Base-by-base conservation (phyloP, 2,329 filamentous ascomycete genomes). In the Colletotrichum sp. region DNA sequence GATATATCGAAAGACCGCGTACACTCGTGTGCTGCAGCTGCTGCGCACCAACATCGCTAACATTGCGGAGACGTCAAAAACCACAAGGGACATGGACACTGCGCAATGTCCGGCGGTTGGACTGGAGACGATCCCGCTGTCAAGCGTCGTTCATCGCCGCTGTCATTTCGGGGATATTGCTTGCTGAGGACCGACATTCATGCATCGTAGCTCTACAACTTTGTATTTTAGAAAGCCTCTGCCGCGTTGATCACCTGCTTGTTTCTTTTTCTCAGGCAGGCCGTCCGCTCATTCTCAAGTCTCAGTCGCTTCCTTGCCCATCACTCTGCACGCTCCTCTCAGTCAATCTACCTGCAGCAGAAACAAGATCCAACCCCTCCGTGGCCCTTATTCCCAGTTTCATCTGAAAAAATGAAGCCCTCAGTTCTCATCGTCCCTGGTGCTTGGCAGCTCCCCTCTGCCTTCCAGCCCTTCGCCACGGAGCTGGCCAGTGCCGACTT, bases 371-470 rank as follows among this genome's bases (percentile, higher is more conserved):
- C 59, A 21, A 57, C 32, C 9, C 30, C 28, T 52, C 26, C 26
- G 49, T 65, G 49, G 49, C 36, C 65, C 44, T 21, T 24, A 39
- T 30, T 44, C 28, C 8, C 32, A 32, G 28, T 69, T 32, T 32
- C 44, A 68, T 62, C 34, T 24, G 8, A 30, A 72, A 67, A 26
- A 15, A 76, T 76, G 75, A 76, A 76, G 72, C 77, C 78, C 60
- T 78, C 80, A 26, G 80, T 87, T 21, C 79, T 88, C 18, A 82
- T 88, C 64, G 82, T 83, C 15, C 84, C 85, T 0, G 86, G 86
- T 15, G 86, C 85, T 21, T 88, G 85, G 85, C 80, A 86, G 67
- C 76, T 76, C 1, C 81, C 85, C 5, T 68, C 73, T n/a, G 79
- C 80, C 71, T 87, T 82, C 69, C 66, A 75, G 72, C 75, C 75